These are phyloP conservation scores for Alternaria rosae DNA, from an alignment of 2,329 filamentous ascomycete genomes.

Conservation along the genomic window DNA sequence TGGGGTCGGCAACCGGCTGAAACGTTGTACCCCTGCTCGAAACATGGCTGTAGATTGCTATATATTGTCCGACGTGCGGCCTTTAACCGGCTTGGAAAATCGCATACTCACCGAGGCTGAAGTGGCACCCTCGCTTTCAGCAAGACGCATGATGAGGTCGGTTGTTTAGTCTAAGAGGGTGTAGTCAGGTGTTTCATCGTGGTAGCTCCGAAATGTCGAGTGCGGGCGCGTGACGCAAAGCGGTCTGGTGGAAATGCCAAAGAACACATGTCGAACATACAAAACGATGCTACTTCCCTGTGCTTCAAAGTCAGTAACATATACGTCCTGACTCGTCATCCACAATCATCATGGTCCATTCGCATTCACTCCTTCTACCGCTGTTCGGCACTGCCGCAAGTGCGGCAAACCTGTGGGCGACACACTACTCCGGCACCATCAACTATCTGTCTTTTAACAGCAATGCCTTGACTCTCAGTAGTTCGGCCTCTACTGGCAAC, in stretches of 20 bases:
- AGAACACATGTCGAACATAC: conserved; percentile 11
- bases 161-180: conserved; percentile 13
- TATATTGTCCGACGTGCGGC: conserved; percentile 17
- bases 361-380: conserved; percentile 30
- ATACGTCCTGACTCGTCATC: background rate
- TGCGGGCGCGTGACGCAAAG: conserved; percentile 16
- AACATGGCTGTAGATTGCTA: conserved; percentile 21
- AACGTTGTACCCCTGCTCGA: conserved; percentile 16
- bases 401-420: conserved; percentile 39
- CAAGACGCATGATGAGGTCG: conserved; percentile 9
- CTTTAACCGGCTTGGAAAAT: conserved; percentile 21
- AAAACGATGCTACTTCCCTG: conserved; percentile 11
- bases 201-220: conserved; percentile 15
- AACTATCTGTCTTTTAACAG: conserved; percentile 37
- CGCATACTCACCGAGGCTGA: conserved; percentile 8
- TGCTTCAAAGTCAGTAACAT: background rate
- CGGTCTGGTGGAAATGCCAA: conserved; percentile 13
- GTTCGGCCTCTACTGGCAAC: conserved; percentile 30
- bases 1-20: conserved; percentile 15
- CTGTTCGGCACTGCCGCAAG: conserved; percentile 35
- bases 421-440: conserved; percentile 42
- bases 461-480: conserved; percentile 30
- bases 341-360: conserved; percentile 30
- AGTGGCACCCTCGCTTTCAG: conserved; percentile 6
- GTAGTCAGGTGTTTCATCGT: conserved; percentile 23